phyloP scores from a whole-genome alignment of 345 rosid species.

The Eucalyptus sp. region DNA sequence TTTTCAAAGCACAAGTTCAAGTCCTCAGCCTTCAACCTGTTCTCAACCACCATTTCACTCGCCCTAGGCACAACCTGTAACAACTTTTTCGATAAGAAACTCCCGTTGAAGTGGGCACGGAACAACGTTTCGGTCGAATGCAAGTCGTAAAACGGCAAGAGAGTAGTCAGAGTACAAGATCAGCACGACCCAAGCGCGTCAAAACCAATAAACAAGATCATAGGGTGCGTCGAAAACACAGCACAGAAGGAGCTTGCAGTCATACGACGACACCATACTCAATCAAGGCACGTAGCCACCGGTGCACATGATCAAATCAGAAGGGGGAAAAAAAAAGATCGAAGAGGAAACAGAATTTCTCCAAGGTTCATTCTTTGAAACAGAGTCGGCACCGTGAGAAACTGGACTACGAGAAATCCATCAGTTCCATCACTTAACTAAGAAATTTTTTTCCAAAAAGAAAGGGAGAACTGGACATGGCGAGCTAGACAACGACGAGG shows the following conservation, averaged over 20 bases:
- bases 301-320: not conserved
- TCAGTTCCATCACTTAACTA: not conserved
- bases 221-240: not conserved
- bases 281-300: not conserved
- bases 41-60: constrained; percentile 20
- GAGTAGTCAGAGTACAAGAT: not conserved
- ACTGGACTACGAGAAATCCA: not conserved
- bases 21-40: constrained; percentile 24
- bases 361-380: not conserved
- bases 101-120: not conserved
- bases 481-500: not conserved
- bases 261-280: not conserved
- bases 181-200: not conserved
- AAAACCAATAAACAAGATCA: not conserved
- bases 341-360: not conserved
- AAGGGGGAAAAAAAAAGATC: not conserved
- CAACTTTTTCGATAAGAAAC: not conserved
- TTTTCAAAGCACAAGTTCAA: constrained; percentile 50
- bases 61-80: constrained; percentile 5
- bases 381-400: not conserved
- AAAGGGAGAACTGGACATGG: not conserved
- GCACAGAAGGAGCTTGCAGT: not conserved
- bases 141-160: not conserved
- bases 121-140: not conserved
- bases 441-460: too few species aligned